A percentile compares a stretch with the other conserved stretches of the same genome.
Conservation (phyloP, 352 stramenopile species). For the Globisporangium viniferum region DNA sequence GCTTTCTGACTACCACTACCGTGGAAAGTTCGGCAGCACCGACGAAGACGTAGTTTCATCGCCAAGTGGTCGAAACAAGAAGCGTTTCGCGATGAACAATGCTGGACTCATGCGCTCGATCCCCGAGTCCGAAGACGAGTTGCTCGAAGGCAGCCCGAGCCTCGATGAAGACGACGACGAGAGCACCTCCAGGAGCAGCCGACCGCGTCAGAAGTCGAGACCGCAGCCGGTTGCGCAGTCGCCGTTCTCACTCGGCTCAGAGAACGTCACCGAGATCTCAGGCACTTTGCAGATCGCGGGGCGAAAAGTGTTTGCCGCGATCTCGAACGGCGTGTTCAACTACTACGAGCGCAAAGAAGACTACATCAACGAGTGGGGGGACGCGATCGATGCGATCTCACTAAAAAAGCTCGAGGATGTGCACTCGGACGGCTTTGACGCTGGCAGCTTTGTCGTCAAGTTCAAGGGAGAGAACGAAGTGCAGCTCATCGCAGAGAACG, state of each 20-base stretch:
- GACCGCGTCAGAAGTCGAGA: constrained; percentile 5
- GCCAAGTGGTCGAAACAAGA: constrained; percentile 26
- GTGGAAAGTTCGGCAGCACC: constrained; percentile 18
- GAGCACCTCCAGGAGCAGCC: constrained; percentile 4
- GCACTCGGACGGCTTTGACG: constrained; percentile 67
- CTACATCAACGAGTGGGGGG: constrained; percentile 80
- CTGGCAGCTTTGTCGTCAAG: constrained; percentile 75
- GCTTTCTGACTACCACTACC: constrained; percentile 84
- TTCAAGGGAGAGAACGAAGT: constrained; percentile 71
- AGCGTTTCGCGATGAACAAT: constrained; percentile 42
- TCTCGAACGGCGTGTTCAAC: constrained; percentile 81
- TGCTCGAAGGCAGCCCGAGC: constrained; percentile 5
- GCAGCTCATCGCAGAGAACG: constrained; percentile 65
- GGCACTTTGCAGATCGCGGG: constrained; percentile 51
- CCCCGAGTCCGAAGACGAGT: constrained; percentile 36
- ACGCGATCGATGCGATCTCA: constrained; percentile 79
- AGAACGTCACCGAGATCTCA: constrained; percentile 21
- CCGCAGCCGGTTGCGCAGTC: constrained; percentile 17
- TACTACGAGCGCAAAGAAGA: constrained; percentile 85
- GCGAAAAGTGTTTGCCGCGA: constrained; percentile 64
- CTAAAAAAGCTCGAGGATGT: constrained; percentile 77
- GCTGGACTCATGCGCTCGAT: constrained; percentile 49
- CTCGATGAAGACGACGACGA: constrained; percentile 5
- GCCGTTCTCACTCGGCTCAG: constrained; percentile 18
- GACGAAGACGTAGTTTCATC: constrained; percentile 15